These are phyloP conservation scores for Tricladium varicosporioides DNA, from an alignment of 2,329 filamentous ascomycete species.

Conservation along the genomic window DNA sequence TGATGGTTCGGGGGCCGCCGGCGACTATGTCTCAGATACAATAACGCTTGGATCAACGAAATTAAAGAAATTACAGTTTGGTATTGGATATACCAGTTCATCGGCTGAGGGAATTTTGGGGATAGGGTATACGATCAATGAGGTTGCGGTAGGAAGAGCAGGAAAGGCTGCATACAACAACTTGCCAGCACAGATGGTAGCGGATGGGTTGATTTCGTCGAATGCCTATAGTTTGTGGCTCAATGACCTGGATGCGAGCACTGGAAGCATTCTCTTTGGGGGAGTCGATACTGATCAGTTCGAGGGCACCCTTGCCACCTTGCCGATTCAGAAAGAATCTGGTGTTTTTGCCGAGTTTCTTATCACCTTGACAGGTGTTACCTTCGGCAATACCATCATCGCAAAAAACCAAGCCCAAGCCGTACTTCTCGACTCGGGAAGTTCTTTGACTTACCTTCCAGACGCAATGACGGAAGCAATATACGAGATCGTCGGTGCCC, in stretches of 20 bases:
- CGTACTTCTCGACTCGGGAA: slow-evolving; percentile 71
- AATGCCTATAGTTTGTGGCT: slow-evolving; percentile 75
- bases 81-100: slow-evolving; percentile 64
- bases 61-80: slow-evolving; percentile 64
- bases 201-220: slow-evolving; percentile 58
- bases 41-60: slow-evolving; percentile 56
- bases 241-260: slow-evolving; percentile 65
- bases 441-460: slow-evolving; percentile 66
- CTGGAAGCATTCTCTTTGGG: slow-evolving; percentile 70
- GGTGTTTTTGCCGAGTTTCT: slow-evolving; percentile 61
- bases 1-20: slow-evolving; percentile 73
- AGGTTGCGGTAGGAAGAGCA: slow-evolving; percentile 65
- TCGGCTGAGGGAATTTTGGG: slow-evolving; percentile 74
- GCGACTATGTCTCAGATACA: slow-evolving; percentile 79
- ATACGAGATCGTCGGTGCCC: slow-evolving; percentile 56
- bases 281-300: slow-evolving; percentile 70
- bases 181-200: slow-evolving; percentile 63
- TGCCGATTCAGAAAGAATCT: slow-evolving; percentile 60
- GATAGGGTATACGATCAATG: slow-evolving; percentile 78
- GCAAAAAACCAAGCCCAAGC: slow-evolving; percentile 52
- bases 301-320: slow-evolving; percentile 57
- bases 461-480: slow-evolving; percentile 51
- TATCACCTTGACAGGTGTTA: slow-evolving; percentile 64
- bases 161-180: slow-evolving; percentile 61
- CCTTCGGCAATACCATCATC: slow-evolving; percentile 43